Conservation (phyloP, 768 basidiomycete species). For the Mycena sanguinolenta region DNA sequence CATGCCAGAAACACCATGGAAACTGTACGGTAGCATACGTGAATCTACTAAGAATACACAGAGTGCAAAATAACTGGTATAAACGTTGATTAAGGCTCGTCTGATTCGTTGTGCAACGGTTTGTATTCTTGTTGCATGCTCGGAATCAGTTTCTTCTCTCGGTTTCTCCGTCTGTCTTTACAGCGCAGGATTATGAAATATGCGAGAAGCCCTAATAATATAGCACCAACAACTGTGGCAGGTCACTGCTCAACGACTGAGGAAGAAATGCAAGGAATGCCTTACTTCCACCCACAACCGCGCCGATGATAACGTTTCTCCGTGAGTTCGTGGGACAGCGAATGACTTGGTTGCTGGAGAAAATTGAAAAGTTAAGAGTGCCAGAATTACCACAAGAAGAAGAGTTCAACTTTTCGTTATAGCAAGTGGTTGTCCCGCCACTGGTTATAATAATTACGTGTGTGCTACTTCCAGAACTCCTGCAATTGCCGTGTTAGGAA, state of each 20-base stretch:
- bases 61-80: background rate
- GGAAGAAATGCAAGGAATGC: background rate
- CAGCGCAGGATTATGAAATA: slow-evolving; percentile 5
- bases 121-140: slow-evolving; percentile 23
- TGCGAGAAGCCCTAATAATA: slow-evolving; percentile 19
- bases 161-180: slow-evolving; percentile 5
- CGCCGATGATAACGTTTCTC: slow-evolving; percentile 20
- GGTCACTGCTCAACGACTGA: background rate
- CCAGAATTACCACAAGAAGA: too few relatives aligned
- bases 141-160: slow-evolving; percentile 8
- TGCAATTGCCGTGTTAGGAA: background rate
- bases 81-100: background rate
- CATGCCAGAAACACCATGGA: background rate
- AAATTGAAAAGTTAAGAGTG: background rate
- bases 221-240: slow-evolving; percentile 14
- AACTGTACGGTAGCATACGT: too few relatives aligned
- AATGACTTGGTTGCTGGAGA: slow-evolving; percentile 12
- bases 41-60: background rate
- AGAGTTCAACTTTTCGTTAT: slow-evolving; percentile 18
- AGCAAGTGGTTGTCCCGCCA: slow-evolving; percentile 10
- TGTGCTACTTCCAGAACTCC: slow-evolving; percentile 10
- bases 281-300: slow-evolving; percentile 25
- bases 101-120: slow-evolving; percentile 12
- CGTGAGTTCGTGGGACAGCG: slow-evolving; percentile 22
- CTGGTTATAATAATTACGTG: background rate